These are phyloP conservation scores for Cucumis variabilis DNA, from an alignment of 331 rosid genomes.

Conservation along the genomic window DNA sequence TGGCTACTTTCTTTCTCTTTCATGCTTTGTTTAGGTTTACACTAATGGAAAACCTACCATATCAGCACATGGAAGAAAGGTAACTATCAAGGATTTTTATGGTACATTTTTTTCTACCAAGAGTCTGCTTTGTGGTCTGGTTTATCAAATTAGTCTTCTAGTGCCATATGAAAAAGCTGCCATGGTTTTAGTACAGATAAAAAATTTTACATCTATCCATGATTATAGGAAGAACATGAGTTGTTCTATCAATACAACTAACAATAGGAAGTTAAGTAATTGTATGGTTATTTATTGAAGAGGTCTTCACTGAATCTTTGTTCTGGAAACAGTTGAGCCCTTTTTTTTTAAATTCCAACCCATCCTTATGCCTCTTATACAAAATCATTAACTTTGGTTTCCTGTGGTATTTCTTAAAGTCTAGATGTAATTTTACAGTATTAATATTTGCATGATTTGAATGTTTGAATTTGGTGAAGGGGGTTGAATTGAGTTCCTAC, in stretches of 20 bases:
- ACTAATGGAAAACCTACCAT: constrained; percentile 59
- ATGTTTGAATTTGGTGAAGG: too few relatives aligned
- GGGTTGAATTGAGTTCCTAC: too few relatives aligned
- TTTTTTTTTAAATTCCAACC: too few relatives aligned
- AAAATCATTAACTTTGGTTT: too few relatives aligned
- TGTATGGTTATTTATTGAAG: neutral
- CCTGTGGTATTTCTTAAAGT: neutral
- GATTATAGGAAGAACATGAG: neutral
- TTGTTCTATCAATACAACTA: neutral
- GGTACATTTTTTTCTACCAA: constrained; percentile 38
- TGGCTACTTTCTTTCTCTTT: constrained; percentile 67
- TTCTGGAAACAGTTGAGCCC: too few relatives aligned
- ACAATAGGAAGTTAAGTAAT: too few relatives aligned
- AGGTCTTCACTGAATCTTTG: too few relatives aligned
- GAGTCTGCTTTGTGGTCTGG: neutral
- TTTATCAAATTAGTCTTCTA: neutral
- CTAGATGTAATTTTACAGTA: neutral
- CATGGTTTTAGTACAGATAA: neutral
- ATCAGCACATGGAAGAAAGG: constrained; percentile 32
- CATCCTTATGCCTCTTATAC: too few relatives aligned
- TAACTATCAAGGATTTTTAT: constrained; percentile 26
- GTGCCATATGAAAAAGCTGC: neutral
- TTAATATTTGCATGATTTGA: constrained; percentile 35
- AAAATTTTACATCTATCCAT: neutral
- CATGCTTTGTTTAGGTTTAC: constrained; percentile 57